phyloP scores from a whole-genome alignment of 164 flowering plant genomes.

The Kalanchoe fedtschenkoi region DNA sequence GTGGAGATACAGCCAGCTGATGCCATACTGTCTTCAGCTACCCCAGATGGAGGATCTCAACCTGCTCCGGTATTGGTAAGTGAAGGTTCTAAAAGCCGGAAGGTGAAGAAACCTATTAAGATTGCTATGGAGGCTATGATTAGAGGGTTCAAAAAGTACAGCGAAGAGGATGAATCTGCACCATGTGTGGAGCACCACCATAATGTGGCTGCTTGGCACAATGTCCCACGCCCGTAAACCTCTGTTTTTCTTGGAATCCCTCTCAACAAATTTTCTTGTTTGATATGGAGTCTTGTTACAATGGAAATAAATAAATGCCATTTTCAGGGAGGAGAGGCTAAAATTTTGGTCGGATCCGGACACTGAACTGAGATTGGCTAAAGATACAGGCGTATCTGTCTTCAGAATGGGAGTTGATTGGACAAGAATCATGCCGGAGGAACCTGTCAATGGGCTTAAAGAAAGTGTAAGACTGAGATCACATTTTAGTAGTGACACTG shows the following conservation, averaged over 20 bases:
- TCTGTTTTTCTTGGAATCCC: background rate
- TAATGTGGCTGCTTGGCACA: conserved; percentile 94
- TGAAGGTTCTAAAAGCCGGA: conserved; percentile 22
- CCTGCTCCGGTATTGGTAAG: conserved; percentile 21
- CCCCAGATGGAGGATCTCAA: conserved; percentile 71
- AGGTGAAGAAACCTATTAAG: conserved; percentile 37
- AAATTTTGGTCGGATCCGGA: conserved; percentile 99
- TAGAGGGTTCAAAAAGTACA: conserved; percentile 59
- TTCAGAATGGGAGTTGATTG: conserved; percentile 97
- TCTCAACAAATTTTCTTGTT: background rate
- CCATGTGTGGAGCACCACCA: conserved; percentile 35
- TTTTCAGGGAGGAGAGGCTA: conserved; percentile 85
- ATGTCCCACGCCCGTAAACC: conserved; percentile 91
- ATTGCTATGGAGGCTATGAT: conserved; percentile 88
- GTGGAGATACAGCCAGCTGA: conserved; percentile 35
- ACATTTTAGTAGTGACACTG: background rate
- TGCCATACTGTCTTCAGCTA: conserved; percentile 52
- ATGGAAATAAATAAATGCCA: background rate
- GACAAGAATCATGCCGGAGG: conserved; percentile 81
- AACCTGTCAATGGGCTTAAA: conserved; percentile 59
- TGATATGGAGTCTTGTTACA: background rate
- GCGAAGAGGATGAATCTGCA: conserved; percentile 34
- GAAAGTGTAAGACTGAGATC: conserved; percentile 38
- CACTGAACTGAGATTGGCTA: conserved; percentile 77
- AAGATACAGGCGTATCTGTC: conserved; percentile 72